Percentiles rank a stretch among this genome's conserved stretches.
These are phyloP conservation scores for Botryotinia convoluta DNA, from an alignment of 2,329 filamentous ascomycete genomes.

Conservation along the genomic window DNA sequence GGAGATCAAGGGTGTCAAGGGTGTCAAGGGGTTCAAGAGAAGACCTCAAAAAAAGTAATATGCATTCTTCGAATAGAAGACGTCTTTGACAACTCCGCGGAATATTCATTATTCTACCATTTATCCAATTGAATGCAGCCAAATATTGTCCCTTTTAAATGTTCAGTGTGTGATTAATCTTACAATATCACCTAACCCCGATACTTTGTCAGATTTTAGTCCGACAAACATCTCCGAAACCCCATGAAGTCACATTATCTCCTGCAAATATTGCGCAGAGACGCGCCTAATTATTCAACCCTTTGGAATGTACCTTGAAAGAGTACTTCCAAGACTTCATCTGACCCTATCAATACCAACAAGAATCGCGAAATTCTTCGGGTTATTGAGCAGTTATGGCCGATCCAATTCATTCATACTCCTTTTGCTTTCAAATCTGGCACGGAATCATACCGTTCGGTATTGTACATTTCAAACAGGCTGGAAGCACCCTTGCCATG, in stretches of 20 bases:
- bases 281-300: background rate
- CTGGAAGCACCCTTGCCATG: background rate
- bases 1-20: background rate
- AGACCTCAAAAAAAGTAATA: background rate
- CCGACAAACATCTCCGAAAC: slow-evolving; percentile 17
- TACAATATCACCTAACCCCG: slow-evolving; percentile 16
- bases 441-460: slow-evolving; percentile 7
- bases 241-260: slow-evolving; percentile 11
- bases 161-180: background rate
- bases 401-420: background rate
- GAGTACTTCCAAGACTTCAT: background rate
- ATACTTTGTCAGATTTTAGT: slow-evolving; percentile 17
- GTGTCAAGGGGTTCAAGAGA: background rate
- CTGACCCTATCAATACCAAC: background rate
- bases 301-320: background rate
- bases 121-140: background rate
- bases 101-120: background rate
- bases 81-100: background rate
- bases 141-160: background rate
- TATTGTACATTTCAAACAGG: background rate
- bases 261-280: background rate
- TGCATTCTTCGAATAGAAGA: background rate
- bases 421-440: slow-evolving; percentile 16
- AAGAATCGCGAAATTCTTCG: background rate
- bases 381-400: background rate